These are phyloP conservation scores for Amoebophrya sp. DNA, from an alignment of 169 alveolate genomes.

Conservation along the genomic window DNA sequence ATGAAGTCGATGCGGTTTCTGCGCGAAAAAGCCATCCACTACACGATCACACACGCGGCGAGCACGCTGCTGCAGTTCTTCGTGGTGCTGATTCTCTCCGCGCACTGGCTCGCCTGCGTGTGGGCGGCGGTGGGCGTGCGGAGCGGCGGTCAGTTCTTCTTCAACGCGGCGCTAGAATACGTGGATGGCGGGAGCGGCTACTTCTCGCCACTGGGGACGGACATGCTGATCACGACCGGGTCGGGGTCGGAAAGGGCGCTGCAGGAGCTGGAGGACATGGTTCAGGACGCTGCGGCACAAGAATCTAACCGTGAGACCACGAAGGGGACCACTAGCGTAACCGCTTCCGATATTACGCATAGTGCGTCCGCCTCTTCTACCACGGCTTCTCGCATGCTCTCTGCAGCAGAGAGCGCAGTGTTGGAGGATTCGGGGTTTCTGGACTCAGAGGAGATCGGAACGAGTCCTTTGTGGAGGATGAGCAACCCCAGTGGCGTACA, in stretches of 20 bases:
- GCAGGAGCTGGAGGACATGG: background rate
- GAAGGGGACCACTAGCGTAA: background rate
- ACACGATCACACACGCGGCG: background rate
- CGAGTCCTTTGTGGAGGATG: background rate
- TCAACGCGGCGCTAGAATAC: background rate
- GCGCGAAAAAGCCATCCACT: background rate
- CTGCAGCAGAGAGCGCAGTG: too few species aligned
- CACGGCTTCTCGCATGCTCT: too few species aligned
- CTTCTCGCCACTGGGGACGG: background rate
- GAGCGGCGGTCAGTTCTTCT: background rate
- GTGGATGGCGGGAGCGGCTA: background rate
- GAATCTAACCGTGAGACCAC: background rate
- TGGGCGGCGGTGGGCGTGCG: background rate
- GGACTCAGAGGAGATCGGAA: background rate
- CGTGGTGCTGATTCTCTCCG: background rate
- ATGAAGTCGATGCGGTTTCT: background rate
- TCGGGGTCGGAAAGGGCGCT: background rate
- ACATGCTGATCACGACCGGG: background rate
- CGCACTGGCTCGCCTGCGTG: background rate
- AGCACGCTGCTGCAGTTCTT: background rate
- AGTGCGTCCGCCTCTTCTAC: too few species aligned
- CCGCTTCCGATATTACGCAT: too few species aligned
- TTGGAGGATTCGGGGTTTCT: background rate
- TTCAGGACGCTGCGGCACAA: background rate
- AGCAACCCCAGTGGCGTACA: background rate